Percentiles rank a stretch among this genome's conserved stretches.
phyloP scores from a whole-genome alignment of 768 basidiomycete genomes.

The Tulasnella sp. region DNA sequence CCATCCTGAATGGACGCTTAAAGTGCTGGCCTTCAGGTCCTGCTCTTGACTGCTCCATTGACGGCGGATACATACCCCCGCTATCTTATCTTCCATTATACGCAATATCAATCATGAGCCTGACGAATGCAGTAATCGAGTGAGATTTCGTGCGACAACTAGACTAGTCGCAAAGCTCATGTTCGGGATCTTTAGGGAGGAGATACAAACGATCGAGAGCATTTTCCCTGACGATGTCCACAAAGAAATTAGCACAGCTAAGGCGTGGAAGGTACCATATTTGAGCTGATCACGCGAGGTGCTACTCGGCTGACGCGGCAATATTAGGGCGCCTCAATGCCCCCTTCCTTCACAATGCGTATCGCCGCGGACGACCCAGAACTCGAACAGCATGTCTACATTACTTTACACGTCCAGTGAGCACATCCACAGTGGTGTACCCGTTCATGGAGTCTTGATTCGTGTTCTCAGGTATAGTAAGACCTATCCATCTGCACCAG shows the following conservation, averaged over 20 bases:
- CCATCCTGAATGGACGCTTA: background rate
- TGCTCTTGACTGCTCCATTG: background rate
- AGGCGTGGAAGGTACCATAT: constrained; percentile 64
- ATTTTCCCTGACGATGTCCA: constrained; percentile 71
- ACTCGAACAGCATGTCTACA: constrained; percentile 45
- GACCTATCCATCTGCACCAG: constrained; percentile 2
- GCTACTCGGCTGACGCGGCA: background rate
- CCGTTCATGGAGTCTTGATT: constrained; percentile 5
- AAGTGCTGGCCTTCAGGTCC: background rate
- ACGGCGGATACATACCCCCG: background rate
- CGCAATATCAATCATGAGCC: background rate
- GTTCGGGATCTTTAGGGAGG: constrained; percentile 33
- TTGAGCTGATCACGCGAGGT: background rate
- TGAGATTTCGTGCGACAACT: background rate
- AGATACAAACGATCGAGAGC: constrained; percentile 68
- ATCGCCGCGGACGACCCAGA: constrained; percentile 52
- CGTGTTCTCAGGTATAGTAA: constrained; percentile 1
- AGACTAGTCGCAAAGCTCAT: background rate
- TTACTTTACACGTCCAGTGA: constrained; percentile 62
- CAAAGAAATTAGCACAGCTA: constrained; percentile 55
- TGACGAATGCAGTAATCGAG: constrained; percentile 9
- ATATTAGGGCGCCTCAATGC: constrained; percentile 48
- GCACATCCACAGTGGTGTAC: constrained; percentile 19
- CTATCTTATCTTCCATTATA: background rate
- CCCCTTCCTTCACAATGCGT: constrained; percentile 67